Percentiles rank a stretch among this genome's conserved stretches.
Evolutionary conservation across 2,329 filamentous ascomycete genomes (phyloP).

Genomic region (Trichophyton schoenleinii): DNA sequence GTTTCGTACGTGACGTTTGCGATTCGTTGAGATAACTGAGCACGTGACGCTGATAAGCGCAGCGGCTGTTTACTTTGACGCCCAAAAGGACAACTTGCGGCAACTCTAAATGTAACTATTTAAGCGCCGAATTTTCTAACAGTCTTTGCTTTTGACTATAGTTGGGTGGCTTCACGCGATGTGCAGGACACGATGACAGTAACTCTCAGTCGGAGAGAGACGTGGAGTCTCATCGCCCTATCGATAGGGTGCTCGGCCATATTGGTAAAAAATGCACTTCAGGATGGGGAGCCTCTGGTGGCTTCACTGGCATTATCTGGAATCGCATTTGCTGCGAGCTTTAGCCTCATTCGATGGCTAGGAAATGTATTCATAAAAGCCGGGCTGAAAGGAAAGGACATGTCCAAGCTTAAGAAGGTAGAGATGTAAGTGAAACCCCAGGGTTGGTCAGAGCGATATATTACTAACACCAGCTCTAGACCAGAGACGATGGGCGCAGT

Average conservation of each 20-base stretch:
- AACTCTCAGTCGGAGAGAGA: conserved; percentile 42
- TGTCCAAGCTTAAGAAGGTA: conserved; percentile 61
- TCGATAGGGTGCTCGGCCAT: conserved; percentile 58
- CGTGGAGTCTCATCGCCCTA: conserved; percentile 48
- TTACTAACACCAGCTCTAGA: conserved; percentile 29
- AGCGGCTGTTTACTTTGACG: background rate
- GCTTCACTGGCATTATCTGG: conserved; percentile 79
- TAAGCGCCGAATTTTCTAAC: background rate
- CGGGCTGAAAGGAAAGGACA: conserved; percentile 78
- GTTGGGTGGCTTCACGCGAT: background rate
- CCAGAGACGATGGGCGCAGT: conserved; percentile 95
- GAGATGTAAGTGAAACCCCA: conserved; percentile 50
- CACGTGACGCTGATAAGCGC: background rate
- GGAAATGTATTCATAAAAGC: conserved; percentile 78
- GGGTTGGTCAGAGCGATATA: background rate
- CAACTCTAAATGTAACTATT: background rate
- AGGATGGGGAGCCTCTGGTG: conserved; percentile 76
- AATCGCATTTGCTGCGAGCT: conserved; percentile 69
- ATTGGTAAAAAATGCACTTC: conserved; percentile 62
- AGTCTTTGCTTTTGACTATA: background rate
- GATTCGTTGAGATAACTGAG: background rate
- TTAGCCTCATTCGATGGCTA: conserved; percentile 84
- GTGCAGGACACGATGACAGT: conserved; percentile 21
- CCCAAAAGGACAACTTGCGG: conserved; percentile 1
- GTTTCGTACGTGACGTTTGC: background rate